Conservation (phyloP, 2,329 filamentous ascomycete genomes). For the Hymenoscyphus scutula region DNA sequence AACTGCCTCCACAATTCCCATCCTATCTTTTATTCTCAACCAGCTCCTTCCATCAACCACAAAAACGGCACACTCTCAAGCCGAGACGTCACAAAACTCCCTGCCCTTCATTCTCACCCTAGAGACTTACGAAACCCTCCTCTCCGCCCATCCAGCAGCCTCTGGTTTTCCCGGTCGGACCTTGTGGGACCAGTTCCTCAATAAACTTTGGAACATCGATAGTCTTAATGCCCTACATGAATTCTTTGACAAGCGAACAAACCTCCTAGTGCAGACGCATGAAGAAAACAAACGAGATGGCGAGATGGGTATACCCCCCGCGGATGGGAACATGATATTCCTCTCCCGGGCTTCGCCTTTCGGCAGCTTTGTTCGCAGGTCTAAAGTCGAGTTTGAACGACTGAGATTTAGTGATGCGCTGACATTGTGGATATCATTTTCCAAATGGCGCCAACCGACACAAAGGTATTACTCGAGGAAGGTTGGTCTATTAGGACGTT, state of each 20-base stretch:
- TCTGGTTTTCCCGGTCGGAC: slow-evolving; percentile 67
- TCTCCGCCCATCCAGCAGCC: slow-evolving; percentile 50
- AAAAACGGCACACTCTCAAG: slow-evolving; percentile 25
- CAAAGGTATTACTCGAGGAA: slow-evolving; percentile 57
- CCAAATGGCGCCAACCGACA: slow-evolving; percentile 76
- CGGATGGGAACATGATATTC: slow-evolving; percentile 52
- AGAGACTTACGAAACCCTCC: slow-evolving; percentile 58
- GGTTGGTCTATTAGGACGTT: slow-evolving; percentile 44
- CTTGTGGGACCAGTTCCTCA: slow-evolving; percentile 85
- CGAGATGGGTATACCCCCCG: slow-evolving; percentile 50
- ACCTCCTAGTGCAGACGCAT: slow-evolving; percentile 59
- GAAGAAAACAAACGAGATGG: slow-evolving; percentile 57
- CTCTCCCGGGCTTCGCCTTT: slow-evolving; percentile 75
- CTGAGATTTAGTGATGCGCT: slow-evolving; percentile 77
- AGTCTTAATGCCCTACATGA: slow-evolving; percentile 76
- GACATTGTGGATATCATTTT: slow-evolving; percentile 78
- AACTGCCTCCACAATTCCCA: slow-evolving; percentile 65
- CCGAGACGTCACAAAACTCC: slow-evolving; percentile 11
- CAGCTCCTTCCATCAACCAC: slow-evolving; percentile 57
- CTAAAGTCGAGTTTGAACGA: slow-evolving; percentile 74
- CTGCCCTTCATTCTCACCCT: slow-evolving; percentile 50
- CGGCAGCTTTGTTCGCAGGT: slow-evolving; percentile 74
- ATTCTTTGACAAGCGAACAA: slow-evolving; percentile 64
- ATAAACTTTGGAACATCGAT: slow-evolving; percentile 78
- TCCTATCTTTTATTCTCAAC: slow-evolving; percentile 76